Evolutionary conservation across 108 stramenopile species (phyloP).

Genomic region (Cyclotella kingstonii): DNA sequence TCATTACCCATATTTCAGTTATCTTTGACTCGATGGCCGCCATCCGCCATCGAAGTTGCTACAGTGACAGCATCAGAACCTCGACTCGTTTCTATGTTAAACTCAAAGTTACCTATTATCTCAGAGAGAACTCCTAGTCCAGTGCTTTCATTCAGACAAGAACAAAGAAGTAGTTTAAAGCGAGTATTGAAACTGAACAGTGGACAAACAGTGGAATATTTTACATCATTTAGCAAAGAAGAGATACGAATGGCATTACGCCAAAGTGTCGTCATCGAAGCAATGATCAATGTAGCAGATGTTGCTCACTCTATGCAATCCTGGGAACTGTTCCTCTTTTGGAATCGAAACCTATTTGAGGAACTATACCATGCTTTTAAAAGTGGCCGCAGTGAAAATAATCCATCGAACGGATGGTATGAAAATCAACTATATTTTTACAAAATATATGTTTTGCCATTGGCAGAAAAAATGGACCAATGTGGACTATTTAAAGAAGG

Average conservation of each 20-base stretch:
- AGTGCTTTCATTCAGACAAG: neutral
- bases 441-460: slow-evolving; percentile 62
- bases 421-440: slow-evolving; percentile 64
- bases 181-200: slow-evolving; percentile 26
- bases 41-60: slow-evolving; percentile 23
- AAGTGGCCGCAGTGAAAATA: slow-evolving; percentile 33
- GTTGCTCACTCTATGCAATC: slow-evolving; percentile 49
- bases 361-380: slow-evolving; percentile 56
- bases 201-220: slow-evolving; percentile 38
- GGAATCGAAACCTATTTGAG: slow-evolving; percentile 62
- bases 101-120: neutral
- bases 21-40: slow-evolving; percentile 13
- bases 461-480: slow-evolving; percentile 61
- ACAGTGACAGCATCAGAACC: slow-evolving; percentile 40
- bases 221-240: slow-evolving; percentile 12
- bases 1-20: slow-evolving; percentile 8
- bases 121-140: slow-evolving; percentile 1
- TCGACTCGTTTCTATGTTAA: slow-evolving; percentile 17
- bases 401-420: slow-evolving; percentile 59
- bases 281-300: slow-evolving; percentile 45
- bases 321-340: slow-evolving; percentile 43
- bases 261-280: slow-evolving; percentile 33
- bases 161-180: slow-evolving; percentile 5
- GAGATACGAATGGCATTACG: slow-evolving; percentile 19
- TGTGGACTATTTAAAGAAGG: slow-evolving; percentile 66